Conservation (phyloP, 2,329 filamentous ascomycete genomes). For the Aspergillus quadrilineatus region DNA sequence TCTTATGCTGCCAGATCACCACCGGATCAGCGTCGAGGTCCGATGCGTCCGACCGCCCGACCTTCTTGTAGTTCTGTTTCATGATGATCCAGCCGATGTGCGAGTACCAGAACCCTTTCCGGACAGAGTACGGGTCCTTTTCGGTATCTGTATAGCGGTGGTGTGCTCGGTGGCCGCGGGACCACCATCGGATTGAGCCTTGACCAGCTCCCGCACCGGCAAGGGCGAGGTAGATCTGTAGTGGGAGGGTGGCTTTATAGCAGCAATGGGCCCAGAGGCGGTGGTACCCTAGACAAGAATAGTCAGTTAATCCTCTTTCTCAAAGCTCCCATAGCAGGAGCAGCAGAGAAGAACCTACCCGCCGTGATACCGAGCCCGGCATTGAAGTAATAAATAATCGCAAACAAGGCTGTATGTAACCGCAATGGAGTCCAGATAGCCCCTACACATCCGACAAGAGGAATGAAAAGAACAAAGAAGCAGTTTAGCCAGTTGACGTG, state of each 20-base stretch:
- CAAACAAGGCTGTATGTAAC: slow-evolving; percentile 66
- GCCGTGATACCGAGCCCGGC: slow-evolving; percentile 73
- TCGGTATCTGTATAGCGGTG: slow-evolving; percentile 22
- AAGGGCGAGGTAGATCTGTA: slow-evolving; percentile 13
- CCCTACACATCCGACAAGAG: slow-evolving; percentile 66
- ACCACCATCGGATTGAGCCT: slow-evolving; percentile 19
- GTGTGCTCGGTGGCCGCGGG: slow-evolving; percentile 16
- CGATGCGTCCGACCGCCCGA: slow-evolving; percentile 12
- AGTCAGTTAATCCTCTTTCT: neutral
- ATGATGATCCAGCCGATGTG: slow-evolving; percentile 21
- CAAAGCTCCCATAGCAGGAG: neutral
- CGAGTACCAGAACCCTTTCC: slow-evolving; percentile 16
- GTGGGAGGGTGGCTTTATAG: slow-evolving; percentile 13
- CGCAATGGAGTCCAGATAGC: slow-evolving; percentile 73
- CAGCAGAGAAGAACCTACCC: slow-evolving; percentile 48
- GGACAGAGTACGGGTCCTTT: slow-evolving; percentile 17
- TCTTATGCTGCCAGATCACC: slow-evolving; percentile 18
- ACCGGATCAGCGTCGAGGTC: slow-evolving; percentile 18
- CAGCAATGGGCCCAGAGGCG: slow-evolving; percentile 18
- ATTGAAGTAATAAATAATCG: slow-evolving; percentile 75
- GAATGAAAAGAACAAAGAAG: slow-evolving; percentile 71
- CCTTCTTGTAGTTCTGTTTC: slow-evolving; percentile 14
- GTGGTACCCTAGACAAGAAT: slow-evolving; percentile 61
- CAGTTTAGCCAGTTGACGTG: slow-evolving; percentile 90
- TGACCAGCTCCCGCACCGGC: slow-evolving; percentile 13